A percentile compares a stretch with the other conserved stretches of the same genome.
Conservation (phyloP, 768 basidiomycete species). For the Lactifluus volemus region DNA sequence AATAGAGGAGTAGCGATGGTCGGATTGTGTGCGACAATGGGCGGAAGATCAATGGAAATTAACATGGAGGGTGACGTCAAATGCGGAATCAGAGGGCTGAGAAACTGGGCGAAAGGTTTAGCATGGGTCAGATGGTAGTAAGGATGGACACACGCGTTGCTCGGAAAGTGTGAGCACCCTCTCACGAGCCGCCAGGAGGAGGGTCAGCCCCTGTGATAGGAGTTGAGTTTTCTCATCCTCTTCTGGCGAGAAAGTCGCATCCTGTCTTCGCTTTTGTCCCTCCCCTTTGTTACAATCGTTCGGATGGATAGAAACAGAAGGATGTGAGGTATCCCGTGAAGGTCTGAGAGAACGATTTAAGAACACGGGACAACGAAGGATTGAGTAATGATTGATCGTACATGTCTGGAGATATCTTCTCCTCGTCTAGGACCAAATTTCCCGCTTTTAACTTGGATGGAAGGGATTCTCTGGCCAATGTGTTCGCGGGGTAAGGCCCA, state of each 20-base stretch:
- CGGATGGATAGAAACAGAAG: neutral
- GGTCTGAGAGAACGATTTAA: neutral
- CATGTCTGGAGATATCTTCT: slow-evolving; percentile 21
- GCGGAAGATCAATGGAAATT: slow-evolving; percentile 57
- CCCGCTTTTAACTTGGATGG: slow-evolving; percentile 67
- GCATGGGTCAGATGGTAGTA: neutral
- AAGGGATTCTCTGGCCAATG: slow-evolving; percentile 63
- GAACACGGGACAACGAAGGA: neutral
- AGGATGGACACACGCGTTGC: slow-evolving; percentile 46
- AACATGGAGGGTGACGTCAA: slow-evolving; percentile 43
- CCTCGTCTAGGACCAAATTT: slow-evolving; percentile 62
- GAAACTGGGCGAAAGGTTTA: slow-evolving; percentile 30
- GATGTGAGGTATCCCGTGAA: neutral
- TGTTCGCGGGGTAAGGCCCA: slow-evolving; percentile 71
- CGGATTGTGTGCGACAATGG: slow-evolving; percentile 60
- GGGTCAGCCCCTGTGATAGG: slow-evolving; percentile 54
- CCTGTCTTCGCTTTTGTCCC: neutral
- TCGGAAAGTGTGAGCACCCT: slow-evolving; percentile 69
- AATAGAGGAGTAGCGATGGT: slow-evolving; percentile 61
- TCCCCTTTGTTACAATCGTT: neutral
- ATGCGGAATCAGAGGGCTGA: slow-evolving; percentile 41
- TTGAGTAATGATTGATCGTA: neutral
- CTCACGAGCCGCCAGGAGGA: slow-evolving; percentile 59
- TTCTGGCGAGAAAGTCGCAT: slow-evolving; percentile 32
- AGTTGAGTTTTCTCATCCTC: slow-evolving; percentile 50